Percentiles rank a stretch among this genome's conserved stretches.
Evolutionary conservation across 2,329 filamentous ascomycete species (phyloP).

Genomic region (Epichloe hybrida): DNA sequence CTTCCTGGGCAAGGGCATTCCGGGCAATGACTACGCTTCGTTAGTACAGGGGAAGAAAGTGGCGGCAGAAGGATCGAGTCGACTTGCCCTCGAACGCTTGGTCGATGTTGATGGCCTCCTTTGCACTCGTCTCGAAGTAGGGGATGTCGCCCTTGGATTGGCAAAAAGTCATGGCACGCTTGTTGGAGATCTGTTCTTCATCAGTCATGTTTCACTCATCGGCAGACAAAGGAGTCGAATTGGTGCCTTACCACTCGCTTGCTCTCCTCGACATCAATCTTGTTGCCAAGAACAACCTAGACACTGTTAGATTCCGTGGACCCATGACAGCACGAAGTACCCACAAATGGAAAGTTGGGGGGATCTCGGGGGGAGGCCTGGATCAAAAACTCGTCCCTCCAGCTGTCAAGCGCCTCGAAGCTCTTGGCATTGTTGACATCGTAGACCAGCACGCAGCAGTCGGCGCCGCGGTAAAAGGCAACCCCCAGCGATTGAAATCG

Average conservation of each 20-base stretch:
- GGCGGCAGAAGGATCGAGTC: background rate
- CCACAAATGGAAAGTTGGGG: conserved; percentile 96
- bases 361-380: conserved; percentile 94
- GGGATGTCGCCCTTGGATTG: conserved; percentile 95
- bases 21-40: conserved; percentile 67
- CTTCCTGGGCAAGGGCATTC: conserved; percentile 90
- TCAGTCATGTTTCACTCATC: background rate
- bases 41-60: background rate
- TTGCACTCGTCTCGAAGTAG: conserved; percentile 98
- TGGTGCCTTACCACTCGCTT: conserved; percentile 62
- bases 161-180: conserved; percentile 93
- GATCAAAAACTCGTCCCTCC: conserved; percentile 96
- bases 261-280: conserved; percentile 96
- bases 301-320: conserved; percentile 9
- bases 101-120: conserved; percentile 97
- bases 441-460: conserved; percentile 96
- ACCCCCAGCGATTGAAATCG: conserved; percentile 95
- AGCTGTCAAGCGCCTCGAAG: conserved; percentile 95
- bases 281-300: conserved; percentile 91
- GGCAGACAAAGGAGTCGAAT: background rate
- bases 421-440: conserved; percentile 99
- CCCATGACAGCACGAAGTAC: conserved; percentile 18
- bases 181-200: conserved; percentile 62
- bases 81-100: conserved; percentile 53
- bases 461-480: conserved; percentile 91